Evolutionary conservation across 73 alveolate genomes (phyloP).

Genomic region (Paramecium octaurelia): DNA sequence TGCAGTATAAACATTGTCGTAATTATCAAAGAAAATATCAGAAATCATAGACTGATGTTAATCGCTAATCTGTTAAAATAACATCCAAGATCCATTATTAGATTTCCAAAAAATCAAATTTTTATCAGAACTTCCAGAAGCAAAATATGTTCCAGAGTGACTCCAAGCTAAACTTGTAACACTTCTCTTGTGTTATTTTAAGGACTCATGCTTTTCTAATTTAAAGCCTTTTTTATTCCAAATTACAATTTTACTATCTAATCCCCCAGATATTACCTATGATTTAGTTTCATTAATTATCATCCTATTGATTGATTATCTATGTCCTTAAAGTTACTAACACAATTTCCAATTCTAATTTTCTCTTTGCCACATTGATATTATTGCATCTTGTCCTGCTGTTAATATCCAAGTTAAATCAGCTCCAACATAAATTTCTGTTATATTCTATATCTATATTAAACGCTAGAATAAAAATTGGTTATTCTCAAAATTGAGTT

Average conservation of each 20-base stretch:
- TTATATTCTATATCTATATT: not conserved
- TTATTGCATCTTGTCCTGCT: not conserved
- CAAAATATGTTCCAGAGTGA: not conserved
- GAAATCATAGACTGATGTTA: not conserved
- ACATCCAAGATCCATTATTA: not conserved
- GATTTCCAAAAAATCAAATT: not conserved
- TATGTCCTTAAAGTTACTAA: not conserved
- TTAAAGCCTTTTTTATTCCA: not conserved
- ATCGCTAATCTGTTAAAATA: not conserved
- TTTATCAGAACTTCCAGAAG: not conserved
- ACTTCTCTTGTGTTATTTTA: not conserved
- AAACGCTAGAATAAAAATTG: not conserved
- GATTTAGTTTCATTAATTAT: not conserved
- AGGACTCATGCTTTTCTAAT: not conserved
- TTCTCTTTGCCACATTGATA: not conserved
- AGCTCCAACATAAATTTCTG: not conserved
- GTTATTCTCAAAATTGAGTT: not conserved
- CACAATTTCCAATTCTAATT: not conserved
- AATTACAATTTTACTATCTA: not conserved
- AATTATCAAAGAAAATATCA: not conserved
- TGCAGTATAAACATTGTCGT: not conserved
- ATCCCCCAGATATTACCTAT: not conserved
- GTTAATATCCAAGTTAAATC: not conserved
- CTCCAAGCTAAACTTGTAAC: not conserved
- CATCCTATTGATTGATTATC: not conserved